A percentile compares a stretch with the other conserved stretches of the same genome.
These are phyloP conservation scores for Arthrocladium fulminans DNA, from an alignment of 2,329 filamentous ascomycete species.

Conservation along the genomic window DNA sequence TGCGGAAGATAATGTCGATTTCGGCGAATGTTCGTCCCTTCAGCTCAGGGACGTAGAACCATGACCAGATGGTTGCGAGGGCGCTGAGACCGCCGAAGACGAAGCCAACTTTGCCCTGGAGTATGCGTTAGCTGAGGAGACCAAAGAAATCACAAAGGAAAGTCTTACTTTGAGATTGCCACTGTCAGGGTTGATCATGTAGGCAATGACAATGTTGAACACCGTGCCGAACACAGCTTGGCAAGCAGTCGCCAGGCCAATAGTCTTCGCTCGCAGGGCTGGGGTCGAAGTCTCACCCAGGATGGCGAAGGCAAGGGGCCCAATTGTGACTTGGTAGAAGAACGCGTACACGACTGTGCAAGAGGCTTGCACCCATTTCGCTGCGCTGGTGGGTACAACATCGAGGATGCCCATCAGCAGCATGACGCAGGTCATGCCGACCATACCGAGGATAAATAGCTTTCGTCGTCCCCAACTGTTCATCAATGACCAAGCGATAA, in stretches of 20 bases:
- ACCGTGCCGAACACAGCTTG: conserved; percentile 32
- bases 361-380: conserved; percentile 30
- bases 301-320: conserved; percentile 37
- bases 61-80: conserved; percentile 21
- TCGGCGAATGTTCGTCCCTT: conserved; percentile 24
- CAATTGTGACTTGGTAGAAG: conserved; percentile 34
- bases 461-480: conserved; percentile 28
- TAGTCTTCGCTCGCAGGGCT: conserved; percentile 39
- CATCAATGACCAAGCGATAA: conserved; percentile 30
- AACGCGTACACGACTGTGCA: conserved; percentile 33
- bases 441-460: conserved; percentile 28
- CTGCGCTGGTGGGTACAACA: conserved; percentile 28
- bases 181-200: conserved; percentile 32
- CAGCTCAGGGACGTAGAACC: conserved; percentile 24
- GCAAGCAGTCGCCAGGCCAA: conserved; percentile 31
- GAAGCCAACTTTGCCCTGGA: conserved; percentile 27
- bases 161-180: conserved; percentile 17
- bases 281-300: conserved; percentile 41
- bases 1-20: conserved; percentile 25
- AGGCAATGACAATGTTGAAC: conserved; percentile 32
- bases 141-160: too few species aligned
- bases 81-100: conserved; percentile 25
- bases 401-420: conserved; percentile 36
- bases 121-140: too few species aligned
- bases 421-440: conserved; percentile 26